A percentile compares a stretch with the other conserved stretches of the same genome.
Conservation (phyloP, 2,329 filamentous ascomycete species). For the Amylocarpus encephaloides region DNA sequence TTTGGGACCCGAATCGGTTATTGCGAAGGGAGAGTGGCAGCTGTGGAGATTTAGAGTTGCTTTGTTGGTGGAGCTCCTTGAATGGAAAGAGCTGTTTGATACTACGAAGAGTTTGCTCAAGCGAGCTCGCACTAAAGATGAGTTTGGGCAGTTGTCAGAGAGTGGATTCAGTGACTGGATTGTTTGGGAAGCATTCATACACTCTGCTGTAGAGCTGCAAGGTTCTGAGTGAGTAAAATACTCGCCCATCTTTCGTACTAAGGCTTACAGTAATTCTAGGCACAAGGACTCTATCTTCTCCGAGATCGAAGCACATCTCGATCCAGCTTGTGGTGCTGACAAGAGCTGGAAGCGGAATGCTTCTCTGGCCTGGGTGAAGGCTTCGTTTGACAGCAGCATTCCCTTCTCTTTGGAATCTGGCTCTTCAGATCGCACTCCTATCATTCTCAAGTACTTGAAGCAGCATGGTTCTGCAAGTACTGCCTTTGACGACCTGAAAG, state of each 20-base stretch:
- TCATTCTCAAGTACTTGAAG: constrained; percentile 26
- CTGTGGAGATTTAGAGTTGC: constrained; percentile 29
- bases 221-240: constrained; percentile 20
- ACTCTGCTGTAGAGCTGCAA: constrained; percentile 22
- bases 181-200: constrained; percentile 30
- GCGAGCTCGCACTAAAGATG: constrained; percentile 27
- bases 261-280: constrained; percentile 10
- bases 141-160: constrained; percentile 24
- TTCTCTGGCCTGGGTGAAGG: constrained; percentile 26
- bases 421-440: constrained; percentile 9
- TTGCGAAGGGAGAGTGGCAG: constrained; percentile 32
- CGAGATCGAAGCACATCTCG: constrained; percentile 29
- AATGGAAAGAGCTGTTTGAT: constrained; percentile 28
- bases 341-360: constrained; percentile 33
- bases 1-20: constrained; percentile 29
- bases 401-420: constrained; percentile 5
- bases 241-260: not conserved
- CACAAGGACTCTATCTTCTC: constrained; percentile 15
- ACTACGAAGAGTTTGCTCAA: constrained; percentile 23
- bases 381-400: constrained; percentile 17
- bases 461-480: constrained; percentile 27
- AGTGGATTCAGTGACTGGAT: constrained; percentile 29
- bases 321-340: constrained; percentile 26
- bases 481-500: constrained; percentile 29
- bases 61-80: constrained; percentile 19